Evolutionary conservation across 345 rosid species (phyloP).

Genomic region (Murraya paniculata): DNA sequence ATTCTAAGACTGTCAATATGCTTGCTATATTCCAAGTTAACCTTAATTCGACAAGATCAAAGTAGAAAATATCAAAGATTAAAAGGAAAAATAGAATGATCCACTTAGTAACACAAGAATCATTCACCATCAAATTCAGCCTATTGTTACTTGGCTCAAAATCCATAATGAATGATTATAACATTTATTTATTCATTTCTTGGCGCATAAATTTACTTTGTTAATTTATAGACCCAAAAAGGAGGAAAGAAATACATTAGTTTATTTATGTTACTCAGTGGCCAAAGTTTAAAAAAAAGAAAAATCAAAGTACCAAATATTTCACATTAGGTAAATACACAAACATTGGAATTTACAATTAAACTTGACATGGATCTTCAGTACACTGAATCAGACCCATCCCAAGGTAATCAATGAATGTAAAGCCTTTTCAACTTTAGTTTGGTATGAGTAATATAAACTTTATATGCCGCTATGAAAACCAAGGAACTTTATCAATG

Average conservation of each 20-base stretch:
- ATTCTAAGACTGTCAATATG: background rate
- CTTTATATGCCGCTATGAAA: background rate
- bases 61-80: background rate
- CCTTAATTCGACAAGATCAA: background rate
- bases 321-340: background rate
- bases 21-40: background rate
- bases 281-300: no score
- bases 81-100: background rate
- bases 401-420: background rate
- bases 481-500: background rate
- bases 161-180: background rate
- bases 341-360: background rate
- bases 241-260: background rate
- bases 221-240: background rate
- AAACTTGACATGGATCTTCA: background rate
- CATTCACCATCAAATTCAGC: background rate
- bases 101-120: background rate
- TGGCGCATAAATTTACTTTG: background rate
- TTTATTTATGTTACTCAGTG: background rate
- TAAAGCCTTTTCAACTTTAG: background rate
- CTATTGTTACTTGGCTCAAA: background rate
- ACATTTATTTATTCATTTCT: background rate
- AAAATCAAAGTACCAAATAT: no score
- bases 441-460: background rate
- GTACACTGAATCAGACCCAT: background rate